These are phyloP conservation scores for Ampelocalamus luodianensis DNA, from an alignment of 176 grass and related monocot species.

Conservation along the genomic window DNA sequence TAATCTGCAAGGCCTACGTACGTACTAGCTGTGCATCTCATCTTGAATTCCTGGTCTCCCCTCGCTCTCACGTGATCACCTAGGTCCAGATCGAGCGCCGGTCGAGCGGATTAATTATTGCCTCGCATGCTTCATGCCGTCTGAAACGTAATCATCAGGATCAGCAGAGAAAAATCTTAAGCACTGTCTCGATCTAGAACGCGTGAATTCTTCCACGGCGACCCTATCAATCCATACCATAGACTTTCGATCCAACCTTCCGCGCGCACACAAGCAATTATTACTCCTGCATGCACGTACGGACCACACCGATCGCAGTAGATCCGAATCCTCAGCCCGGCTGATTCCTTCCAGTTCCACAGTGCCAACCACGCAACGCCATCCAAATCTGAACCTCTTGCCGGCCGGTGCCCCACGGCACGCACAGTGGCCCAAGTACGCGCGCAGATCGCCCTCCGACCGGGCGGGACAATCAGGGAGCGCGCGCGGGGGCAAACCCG, in stretches of 20 bases:
- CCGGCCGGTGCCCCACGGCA: background rate
- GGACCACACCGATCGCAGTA: background rate
- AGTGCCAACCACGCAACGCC: background rate
- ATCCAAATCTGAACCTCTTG: background rate
- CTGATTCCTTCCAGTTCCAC: background rate
- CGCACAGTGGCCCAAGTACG: conserved; percentile 19
- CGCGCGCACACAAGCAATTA: background rate
- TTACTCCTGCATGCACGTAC: background rate
- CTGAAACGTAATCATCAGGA: background rate
- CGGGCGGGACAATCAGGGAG: conserved; percentile 4
- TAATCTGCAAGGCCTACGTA: background rate
- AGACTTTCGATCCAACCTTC: background rate
- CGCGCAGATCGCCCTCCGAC: background rate
- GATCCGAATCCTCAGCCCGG: background rate
- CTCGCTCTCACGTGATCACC: conserved; percentile 13
- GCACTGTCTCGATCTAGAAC: background rate
- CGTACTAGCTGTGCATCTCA: background rate
- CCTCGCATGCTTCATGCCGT: conserved; percentile 8
- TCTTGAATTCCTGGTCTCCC: background rate
- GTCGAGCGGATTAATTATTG: conserved; percentile 4
- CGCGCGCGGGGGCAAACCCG: background rate
- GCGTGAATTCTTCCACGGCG: background rate
- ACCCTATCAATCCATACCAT: background rate
- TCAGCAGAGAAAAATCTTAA: background rate
- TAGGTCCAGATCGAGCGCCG: background rate